These are phyloP conservation scores for Penicillium robsamsonii DNA, from an alignment of 495 filamentous ascomycete genomes.

Conservation along the genomic window DNA sequence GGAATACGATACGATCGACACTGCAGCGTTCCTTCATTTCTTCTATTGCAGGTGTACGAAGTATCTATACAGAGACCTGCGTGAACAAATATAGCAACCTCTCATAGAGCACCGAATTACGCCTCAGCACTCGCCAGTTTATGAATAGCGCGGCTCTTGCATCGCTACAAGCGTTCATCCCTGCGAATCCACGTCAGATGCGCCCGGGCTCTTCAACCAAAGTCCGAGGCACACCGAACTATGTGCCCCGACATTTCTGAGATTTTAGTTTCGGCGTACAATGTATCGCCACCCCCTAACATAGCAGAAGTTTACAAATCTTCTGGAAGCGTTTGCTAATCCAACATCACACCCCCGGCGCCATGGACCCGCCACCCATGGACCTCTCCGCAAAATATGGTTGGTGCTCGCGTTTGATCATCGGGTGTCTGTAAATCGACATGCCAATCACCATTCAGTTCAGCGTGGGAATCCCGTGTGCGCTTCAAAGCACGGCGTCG, in stretches of 20 bases:
- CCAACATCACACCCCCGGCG: background rate
- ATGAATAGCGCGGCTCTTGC: background rate
- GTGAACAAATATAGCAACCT: slow-evolving; percentile 6
- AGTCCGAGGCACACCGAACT: background rate
- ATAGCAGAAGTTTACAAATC: background rate
- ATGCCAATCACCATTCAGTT: slow-evolving; percentile 2
- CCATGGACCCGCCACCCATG: background rate
- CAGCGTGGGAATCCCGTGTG: background rate
- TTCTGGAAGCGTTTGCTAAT: slow-evolving; percentile 6
- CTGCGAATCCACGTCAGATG: slow-evolving; percentile 5
- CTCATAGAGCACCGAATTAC: background rate
- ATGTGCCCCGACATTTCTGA: background rate
- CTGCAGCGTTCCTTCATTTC: background rate
- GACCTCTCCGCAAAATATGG: background rate
- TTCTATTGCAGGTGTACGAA: background rate
- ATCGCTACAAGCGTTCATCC: background rate
- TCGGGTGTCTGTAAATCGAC: slow-evolving; percentile 2
- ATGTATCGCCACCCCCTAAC: background rate
- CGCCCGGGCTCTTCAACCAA: background rate
- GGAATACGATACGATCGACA: background rate
- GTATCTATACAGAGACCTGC: background rate
- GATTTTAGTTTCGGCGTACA: background rate
- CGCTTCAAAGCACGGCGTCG: background rate
- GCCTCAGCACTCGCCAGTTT: slow-evolving; percentile 2
- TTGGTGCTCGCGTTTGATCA: background rate